Percentiles rank a stretch among this genome's conserved stretches.
phyloP scores from a whole-genome alignment of 305 asterid species.

The Fraxinus albicans region DNA sequence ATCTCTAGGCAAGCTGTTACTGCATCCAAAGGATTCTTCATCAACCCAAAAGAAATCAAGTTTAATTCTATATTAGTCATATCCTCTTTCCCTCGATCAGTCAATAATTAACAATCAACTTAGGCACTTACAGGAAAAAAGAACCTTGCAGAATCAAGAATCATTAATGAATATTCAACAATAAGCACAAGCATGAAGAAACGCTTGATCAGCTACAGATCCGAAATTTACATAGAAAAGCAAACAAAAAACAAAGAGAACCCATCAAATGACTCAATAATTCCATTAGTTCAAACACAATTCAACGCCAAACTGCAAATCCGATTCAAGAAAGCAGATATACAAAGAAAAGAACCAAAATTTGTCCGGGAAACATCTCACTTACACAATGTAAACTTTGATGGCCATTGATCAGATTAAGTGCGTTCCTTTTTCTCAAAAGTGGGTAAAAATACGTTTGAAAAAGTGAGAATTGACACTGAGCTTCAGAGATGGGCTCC shows the following conservation, averaged over 20 bases:
- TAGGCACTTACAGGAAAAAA: not conserved
- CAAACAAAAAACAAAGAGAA: not conserved
- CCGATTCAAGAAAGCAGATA: slow-evolving; percentile 7
- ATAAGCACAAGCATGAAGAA: not conserved
- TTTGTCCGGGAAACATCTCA: not conserved
- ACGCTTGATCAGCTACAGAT: not conserved
- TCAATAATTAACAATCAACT: not conserved
- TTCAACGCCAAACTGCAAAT: not conserved
- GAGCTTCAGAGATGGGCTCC: slow-evolving; percentile 28
- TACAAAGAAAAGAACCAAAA: not conserved
- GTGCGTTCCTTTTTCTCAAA: not conserved
- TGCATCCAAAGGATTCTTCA: not conserved
- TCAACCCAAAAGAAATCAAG: not conserved
- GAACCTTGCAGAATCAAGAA: slow-evolving; percentile 10
- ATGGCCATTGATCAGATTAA: slow-evolving; percentile 42
- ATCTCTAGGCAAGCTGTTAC: not conserved
- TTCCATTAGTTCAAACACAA: not conserved
- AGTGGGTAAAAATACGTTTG: slow-evolving; percentile 23
- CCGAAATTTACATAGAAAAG: not conserved
- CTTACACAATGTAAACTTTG: slow-evolving; percentile 63
- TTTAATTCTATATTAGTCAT: not conserved
- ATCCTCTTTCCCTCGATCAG: not conserved
- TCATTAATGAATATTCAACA: not conserved
- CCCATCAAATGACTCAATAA: not conserved
- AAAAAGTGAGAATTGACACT: slow-evolving; percentile 15